phyloP scores from a whole-genome alignment of 345 rosid species.

The Eutrema yunnanense region DNA sequence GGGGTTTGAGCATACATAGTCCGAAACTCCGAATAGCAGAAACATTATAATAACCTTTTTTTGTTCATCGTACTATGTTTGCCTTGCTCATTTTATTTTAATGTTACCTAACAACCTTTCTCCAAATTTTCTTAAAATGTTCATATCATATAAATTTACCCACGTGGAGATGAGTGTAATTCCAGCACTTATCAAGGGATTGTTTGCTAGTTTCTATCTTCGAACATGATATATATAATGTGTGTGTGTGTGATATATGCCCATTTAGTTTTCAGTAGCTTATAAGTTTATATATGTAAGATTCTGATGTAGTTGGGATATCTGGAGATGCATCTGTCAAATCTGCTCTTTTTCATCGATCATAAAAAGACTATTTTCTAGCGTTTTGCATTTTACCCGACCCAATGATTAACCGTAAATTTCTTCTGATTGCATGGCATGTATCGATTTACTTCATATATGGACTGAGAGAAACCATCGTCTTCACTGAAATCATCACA shows the following conservation, averaged over 20 bases:
- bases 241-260: too few species aligned
- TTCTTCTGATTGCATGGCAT: too few species aligned
- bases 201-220: neutral
- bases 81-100: neutral
- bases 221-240: neutral
- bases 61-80: neutral
- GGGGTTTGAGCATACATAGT: neutral
- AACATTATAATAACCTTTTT: neutral
- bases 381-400: too few species aligned
- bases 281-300: neutral
- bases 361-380: too few species aligned
- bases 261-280: neutral
- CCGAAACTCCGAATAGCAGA: neutral
- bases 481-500: too few species aligned
- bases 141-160: neutral
- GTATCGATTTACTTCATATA: too few species aligned
- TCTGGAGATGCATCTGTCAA: too few species aligned
- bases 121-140: too few species aligned
- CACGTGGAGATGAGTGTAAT: neutral
- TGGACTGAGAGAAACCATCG: too few species aligned
- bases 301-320: neutral
- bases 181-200: neutral
- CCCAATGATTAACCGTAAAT: too few species aligned
- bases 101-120: neutral
- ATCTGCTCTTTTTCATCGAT: too few species aligned